Conservation (phyloP, 306 rosid genomes). For the Begonia fuchsioides region DNA sequence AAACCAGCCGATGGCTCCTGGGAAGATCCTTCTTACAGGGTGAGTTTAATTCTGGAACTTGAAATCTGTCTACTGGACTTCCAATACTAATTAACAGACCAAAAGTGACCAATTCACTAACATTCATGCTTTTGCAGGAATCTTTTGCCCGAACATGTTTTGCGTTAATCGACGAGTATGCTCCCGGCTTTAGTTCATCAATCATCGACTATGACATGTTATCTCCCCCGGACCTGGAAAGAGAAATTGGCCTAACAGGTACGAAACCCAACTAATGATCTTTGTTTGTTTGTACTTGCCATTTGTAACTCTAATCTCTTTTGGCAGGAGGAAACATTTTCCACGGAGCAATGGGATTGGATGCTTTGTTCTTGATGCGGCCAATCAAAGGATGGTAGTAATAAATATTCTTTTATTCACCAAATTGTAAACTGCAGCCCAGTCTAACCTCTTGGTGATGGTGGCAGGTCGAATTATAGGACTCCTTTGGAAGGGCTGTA, state of each 20-base stretch:
- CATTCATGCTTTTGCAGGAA: slow-evolving; percentile 29
- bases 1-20: slow-evolving; percentile 70
- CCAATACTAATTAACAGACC: background rate
- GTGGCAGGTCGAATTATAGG: slow-evolving; percentile 60
- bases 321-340: slow-evolving; percentile 70
- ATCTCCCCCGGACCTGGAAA: slow-evolving; percentile 94
- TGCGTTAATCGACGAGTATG: slow-evolving; percentile 65
- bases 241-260: slow-evolving; percentile 92
- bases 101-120: background rate
- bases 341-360: slow-evolving; percentile 90
- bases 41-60: slow-evolving; percentile 21
- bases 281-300: no score
- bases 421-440: no score
- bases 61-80: slow-evolving; percentile 3
- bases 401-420: background rate
- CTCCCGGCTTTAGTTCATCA: slow-evolving; percentile 75
- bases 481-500: slow-evolving; percentile 62
- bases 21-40: slow-evolving; percentile 71
- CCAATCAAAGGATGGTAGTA: slow-evolving; percentile 80
- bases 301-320: no score
- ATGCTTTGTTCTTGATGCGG: slow-evolving; percentile 72
- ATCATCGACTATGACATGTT: slow-evolving; percentile 84
- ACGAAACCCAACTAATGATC: background rate
- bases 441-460: background rate
- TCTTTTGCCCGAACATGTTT: slow-evolving; percentile 68